Evolutionary conservation across 148 eudicot genomes (phyloP).

Genomic region (Tetragonia tetragonoides): DNA sequence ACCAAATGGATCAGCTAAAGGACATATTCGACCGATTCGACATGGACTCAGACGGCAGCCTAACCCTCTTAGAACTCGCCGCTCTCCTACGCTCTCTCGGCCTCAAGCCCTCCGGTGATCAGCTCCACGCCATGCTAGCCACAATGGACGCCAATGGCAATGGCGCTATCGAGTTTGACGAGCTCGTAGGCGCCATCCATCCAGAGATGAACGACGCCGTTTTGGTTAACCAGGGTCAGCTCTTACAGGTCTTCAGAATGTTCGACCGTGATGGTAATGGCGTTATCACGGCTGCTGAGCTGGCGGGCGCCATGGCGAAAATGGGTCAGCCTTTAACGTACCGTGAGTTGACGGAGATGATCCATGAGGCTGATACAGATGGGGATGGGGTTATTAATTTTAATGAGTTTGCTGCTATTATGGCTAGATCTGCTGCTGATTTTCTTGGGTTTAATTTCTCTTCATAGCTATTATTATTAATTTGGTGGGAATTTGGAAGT

Average conservation of each 20-base stretch:
- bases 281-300: slow-evolving; percentile 48
- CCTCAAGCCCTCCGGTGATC: slow-evolving; percentile 37
- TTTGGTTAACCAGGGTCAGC: slow-evolving; percentile 26
- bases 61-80: slow-evolving; percentile 48
- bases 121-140: slow-evolving; percentile 31
- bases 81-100: slow-evolving; percentile 51
- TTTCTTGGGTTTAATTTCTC: slow-evolving; percentile 25
- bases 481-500: too few relatives aligned
- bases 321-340: slow-evolving; percentile 57
- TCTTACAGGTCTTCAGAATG: slow-evolving; percentile 28
- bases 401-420: slow-evolving; percentile 40
- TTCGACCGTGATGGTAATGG: slow-evolving; percentile 53
- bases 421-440: slow-evolving; percentile 46
- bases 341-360: slow-evolving; percentile 37
- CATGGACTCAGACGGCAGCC: slow-evolving; percentile 54
- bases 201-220: slow-evolving; percentile 22
- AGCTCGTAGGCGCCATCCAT: slow-evolving; percentile 33
- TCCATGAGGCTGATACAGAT: slow-evolving; percentile 38
- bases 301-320: slow-evolving; percentile 53
- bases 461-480: background rate
- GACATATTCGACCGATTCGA: slow-evolving; percentile 46
- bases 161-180: slow-evolving; percentile 44
- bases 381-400: slow-evolving; percentile 54
- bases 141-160: slow-evolving; percentile 41
- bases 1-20: slow-evolving; percentile 33